Evolutionary conservation across 2,329 filamentous ascomycete species (phyloP).

Genomic region (Paracorniculantispora psalliotae): DNA sequence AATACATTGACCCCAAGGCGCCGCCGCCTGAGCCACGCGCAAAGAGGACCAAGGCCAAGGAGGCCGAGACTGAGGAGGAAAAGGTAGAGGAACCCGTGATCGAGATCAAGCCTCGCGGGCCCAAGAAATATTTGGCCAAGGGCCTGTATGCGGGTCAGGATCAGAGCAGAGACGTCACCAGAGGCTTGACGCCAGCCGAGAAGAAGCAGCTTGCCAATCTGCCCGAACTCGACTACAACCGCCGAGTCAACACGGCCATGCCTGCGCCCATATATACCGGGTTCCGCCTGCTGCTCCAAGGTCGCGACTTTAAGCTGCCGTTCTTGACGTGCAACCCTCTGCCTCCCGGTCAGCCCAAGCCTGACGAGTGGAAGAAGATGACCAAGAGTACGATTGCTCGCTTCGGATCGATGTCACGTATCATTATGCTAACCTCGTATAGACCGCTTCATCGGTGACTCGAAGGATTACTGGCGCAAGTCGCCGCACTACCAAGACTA

Average conservation of each 20-base stretch:
- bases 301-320: slow-evolving; percentile 81
- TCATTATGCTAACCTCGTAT: slow-evolving; percentile 24
- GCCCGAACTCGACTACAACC: slow-evolving; percentile 42
- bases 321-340: slow-evolving; percentile 87
- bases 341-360: slow-evolving; percentile 80
- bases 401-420: not conserved
- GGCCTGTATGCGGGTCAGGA: slow-evolving; percentile 86
- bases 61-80: slow-evolving; percentile 19
- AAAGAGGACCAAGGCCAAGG: slow-evolving; percentile 30
- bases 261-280: slow-evolving; percentile 77
- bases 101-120: slow-evolving; percentile 38
- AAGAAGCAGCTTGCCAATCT: slow-evolving; percentile 46
- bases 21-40: slow-evolving; percentile 32
- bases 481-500: slow-evolving; percentile 68
- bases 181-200: slow-evolving; percentile 45
- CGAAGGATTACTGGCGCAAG: slow-evolving; percentile 75
- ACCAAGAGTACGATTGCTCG: slow-evolving; percentile 64
- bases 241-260: slow-evolving; percentile 52
- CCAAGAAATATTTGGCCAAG: slow-evolving; percentile 74
- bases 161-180: slow-evolving; percentile 40
- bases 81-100: slow-evolving; percentile 35
- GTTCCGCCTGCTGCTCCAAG: slow-evolving; percentile 62
- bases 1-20: slow-evolving; percentile 47
- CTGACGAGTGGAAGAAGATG: slow-evolving; percentile 86
- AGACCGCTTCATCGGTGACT: slow-evolving; percentile 90